Evolutionary conservation across 2,329 filamentous ascomycete genomes (phyloP), one percentile per base, ranked within the genome.

Genomic region (Periconia sp.): DNA sequence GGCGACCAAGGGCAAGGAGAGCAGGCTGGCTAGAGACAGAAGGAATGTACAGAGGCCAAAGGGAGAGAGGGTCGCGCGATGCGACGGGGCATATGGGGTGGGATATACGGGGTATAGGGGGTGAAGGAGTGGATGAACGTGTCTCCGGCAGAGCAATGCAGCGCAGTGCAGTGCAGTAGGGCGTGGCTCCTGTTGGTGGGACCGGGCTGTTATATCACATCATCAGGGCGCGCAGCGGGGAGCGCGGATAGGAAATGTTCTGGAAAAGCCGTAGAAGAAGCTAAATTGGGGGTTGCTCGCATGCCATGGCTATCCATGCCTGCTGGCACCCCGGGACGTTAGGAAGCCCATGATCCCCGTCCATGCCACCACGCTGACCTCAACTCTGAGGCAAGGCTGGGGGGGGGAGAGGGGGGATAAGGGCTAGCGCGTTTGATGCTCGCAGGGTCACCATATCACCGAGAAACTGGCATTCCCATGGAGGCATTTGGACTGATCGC

Each of bases 141-240:
- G 61, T 63, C 57, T 62, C 65, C 63, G 63, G 45, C 40, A 56
- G 58, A 65, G 59, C 63, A 62, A 60, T n/a, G 40, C n/a, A n/a
- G n/a, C n/a, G n/a, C n/a, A n/a, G n/a, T n/a, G n/a, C n/a, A n/a
- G n/a, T n/a, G n/a, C n/a, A n/a, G n/a, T 63, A 65, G 62, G 15
- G 33, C 33, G 9, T 44, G 6, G 63, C 62, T 67, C 56, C 58
- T 56, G 63, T 64, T 69, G 66, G 66, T 66, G 69, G 59, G 68
- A 72, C 68, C 56, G 61, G 65, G 63, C 58, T 65, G 63, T 70
- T 71, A 69, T 69, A 67, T 71, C 68, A 71, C 66, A 69, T 70
- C 68, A 69, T 62, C 64, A 63, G 62, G 58, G 57, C 60, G 57
- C 61, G 64, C 63, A 67, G 68, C 66, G 66, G 66, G 69, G 68